A percentile compares a stretch with the other conserved stretches of the same genome.
Conservation (phyloP, 805 yeast species). For the Kregervanrija fluxuum region DNA sequence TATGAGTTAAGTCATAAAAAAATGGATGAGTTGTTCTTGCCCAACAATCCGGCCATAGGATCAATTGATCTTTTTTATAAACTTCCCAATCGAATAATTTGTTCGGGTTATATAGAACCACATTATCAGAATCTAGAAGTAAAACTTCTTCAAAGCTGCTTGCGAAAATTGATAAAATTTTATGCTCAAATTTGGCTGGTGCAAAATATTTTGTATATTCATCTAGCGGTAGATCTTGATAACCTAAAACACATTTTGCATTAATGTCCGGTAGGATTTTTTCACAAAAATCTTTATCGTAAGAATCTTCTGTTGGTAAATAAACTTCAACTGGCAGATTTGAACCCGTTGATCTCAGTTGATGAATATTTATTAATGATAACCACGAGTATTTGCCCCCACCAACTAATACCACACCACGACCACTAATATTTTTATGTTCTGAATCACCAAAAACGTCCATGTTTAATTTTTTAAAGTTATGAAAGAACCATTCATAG, state of each 20-base stretch:
- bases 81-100: conserved; percentile 38
- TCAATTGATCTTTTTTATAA: conserved; percentile 36
- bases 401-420: conserved; percentile 45
- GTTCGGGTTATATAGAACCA: conserved; percentile 37
- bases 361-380: conserved; percentile 40
- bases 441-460: conserved; percentile 21
- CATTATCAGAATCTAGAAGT: conserved; percentile 45
- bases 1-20: conserved; percentile 32
- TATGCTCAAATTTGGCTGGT: conserved; percentile 43
- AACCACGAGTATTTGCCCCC: conserved; percentile 48
- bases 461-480: conserved; percentile 31
- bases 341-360: conserved; percentile 36
- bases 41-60: conserved; percentile 70
- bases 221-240: conserved; percentile 23
- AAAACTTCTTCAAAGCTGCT: conserved; percentile 40
- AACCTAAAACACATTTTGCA: conserved; percentile 40
- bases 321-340: conserved; percentile 45
- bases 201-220: conserved; percentile 18
- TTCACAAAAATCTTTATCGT: conserved; percentile 42
- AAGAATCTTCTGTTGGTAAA: conserved; percentile 36
- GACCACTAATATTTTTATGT: conserved; percentile 5
- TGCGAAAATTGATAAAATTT: conserved; percentile 40
- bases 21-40: conserved; percentile 58
- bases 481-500: conserved; percentile 10
- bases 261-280: conserved; percentile 31